Percentiles rank a stretch among this genome's conserved stretches.
Conservation (phyloP, 768 basidiomycete genomes). For the Podaxis sp. region DNA sequence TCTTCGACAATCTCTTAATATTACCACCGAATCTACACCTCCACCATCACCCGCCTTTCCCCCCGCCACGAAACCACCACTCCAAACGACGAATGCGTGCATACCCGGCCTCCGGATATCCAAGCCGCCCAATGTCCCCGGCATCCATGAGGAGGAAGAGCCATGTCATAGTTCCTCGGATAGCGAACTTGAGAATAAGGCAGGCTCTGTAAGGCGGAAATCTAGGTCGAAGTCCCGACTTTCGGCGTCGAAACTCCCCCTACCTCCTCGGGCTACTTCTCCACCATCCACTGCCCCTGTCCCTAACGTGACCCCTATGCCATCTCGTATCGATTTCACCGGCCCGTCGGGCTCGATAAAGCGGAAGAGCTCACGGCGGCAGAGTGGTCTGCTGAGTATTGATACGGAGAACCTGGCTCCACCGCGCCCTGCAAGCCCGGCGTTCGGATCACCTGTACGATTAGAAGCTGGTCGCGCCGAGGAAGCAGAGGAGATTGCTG, state of each 20-base stretch:
- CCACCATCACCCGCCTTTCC: slow-evolving; percentile 49
- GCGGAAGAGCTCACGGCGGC: slow-evolving; percentile 42
- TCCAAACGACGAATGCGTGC: slow-evolving; percentile 32
- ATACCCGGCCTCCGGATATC: slow-evolving; percentile 57
- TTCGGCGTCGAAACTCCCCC: slow-evolving; percentile 47
- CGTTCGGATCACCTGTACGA: slow-evolving; percentile 63
- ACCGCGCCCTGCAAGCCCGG: slow-evolving; percentile 64
- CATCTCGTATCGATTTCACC: slow-evolving; percentile 22
- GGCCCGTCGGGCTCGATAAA: slow-evolving; percentile 26
- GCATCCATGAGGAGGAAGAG: slow-evolving; percentile 70
- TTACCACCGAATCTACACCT: slow-evolving; percentile 30
- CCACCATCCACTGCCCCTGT: slow-evolving; percentile 32
- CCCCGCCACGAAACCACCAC: slow-evolving; percentile 46
- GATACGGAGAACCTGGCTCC: slow-evolving; percentile 39
- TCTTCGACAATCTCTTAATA: slow-evolving; percentile 63
- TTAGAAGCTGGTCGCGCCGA: slow-evolving; percentile 56
- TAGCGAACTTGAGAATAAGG: slow-evolving; percentile 37
- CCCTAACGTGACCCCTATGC: slow-evolving; percentile 18
- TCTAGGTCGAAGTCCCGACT: slow-evolving; percentile 46
- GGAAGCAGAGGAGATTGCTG: slow-evolving; percentile 53
- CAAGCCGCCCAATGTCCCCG: slow-evolving; percentile 65
- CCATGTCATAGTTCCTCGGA: slow-evolving; percentile 43
- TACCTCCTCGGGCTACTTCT: slow-evolving; percentile 43
- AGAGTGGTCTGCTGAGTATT: slow-evolving; percentile 57
- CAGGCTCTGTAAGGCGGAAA: slow-evolving; percentile 42